Conservation (phyloP, 257 asterid genomes). For the Ligustrum vulgare region DNA sequence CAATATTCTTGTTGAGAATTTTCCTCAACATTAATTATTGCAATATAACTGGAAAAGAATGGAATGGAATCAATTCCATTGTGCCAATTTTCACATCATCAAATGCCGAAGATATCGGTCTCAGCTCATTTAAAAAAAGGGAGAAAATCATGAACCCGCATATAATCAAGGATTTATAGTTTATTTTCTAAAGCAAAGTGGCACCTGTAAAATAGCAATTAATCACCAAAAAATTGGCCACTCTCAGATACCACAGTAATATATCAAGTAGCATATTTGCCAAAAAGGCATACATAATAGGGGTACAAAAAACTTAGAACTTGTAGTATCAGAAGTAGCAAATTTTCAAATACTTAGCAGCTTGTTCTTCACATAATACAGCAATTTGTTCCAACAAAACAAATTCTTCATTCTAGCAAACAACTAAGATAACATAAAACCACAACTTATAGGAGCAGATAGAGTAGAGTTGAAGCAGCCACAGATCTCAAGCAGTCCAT, state of each 20-base stretch:
- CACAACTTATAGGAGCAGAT: slow-evolving; percentile 71
- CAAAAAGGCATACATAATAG: not conserved
- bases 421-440: slow-evolving; percentile 52
- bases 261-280: not conserved
- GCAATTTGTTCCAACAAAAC: slow-evolving; percentile 47
- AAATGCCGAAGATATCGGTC: not conserved
- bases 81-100: not conserved
- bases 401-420: slow-evolving; percentile 55
- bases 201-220: not conserved
- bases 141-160: not conserved
- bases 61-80: not conserved
- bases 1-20: not conserved
- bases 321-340: not conserved
- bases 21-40: not conserved
- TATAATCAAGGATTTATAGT: not conserved
- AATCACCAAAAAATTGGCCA: not conserved
- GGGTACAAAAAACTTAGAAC: slow-evolving; percentile 1
- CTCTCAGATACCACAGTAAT: not conserved
- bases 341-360: slow-evolving; percentile 33
- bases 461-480: slow-evolving; percentile 83
- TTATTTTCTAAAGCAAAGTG: not conserved
- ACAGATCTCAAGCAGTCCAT: slow-evolving; percentile 91
- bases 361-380: slow-evolving; percentile 60
- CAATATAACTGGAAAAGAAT: not conserved
- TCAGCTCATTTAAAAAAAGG: not conserved